Base-by-base conservation (phyloP, 2,329 filamentous ascomycete genomes). In the Gaeumannomyces sp. region DNA sequence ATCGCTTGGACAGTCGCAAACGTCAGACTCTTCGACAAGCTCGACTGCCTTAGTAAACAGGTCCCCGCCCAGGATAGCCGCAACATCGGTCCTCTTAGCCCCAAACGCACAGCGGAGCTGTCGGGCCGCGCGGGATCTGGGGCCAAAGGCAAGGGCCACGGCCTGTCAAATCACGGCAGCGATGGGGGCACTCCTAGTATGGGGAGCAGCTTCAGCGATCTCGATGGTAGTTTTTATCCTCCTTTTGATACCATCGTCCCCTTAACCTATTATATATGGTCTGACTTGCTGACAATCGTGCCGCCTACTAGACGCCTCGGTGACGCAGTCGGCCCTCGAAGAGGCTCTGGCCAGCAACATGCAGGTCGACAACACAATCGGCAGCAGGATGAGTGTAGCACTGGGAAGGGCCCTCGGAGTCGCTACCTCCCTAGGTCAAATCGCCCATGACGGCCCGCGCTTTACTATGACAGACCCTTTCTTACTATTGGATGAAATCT, bases 201-300 rank as follows among this genome's bases (percentile, higher is more conserved):
- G 87, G 90, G 91, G 1, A 94, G 91, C 74, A 93, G 90, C 70
- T 95, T 92, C 71, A 94, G 90, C 75, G 92, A 95, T 77, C 81
- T 96, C 59, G 91, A 94, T 73, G 90, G 90, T 85, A 79, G 66
- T 74, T 70, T 33, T 10, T 27, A 22, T 19, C 59, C 25, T n/a
- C 4, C 14, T 10, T n/a, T 11, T 19, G 45, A n/a, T n/a, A 8
- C 7, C 13, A n/a, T 53, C 5, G 0, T 11, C 6, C 22, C 16
- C 3, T 53, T n/a, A 10, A 53, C 11, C 8, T 6, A 22, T n/a
- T 10, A 6, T n/a, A 4, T 11, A n/a, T 8, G 1, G n/a, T 22
- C 14, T 56, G 25, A 57, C 4, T 27, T 33, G 28, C 61, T 62
- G 56, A 62, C 28, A 35, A 25, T 16, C 13, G 3, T 8, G 22